phyloP scores from a whole-genome alignment of 2,329 filamentous ascomycete species.

The Colletotrichum musicola region DNA sequence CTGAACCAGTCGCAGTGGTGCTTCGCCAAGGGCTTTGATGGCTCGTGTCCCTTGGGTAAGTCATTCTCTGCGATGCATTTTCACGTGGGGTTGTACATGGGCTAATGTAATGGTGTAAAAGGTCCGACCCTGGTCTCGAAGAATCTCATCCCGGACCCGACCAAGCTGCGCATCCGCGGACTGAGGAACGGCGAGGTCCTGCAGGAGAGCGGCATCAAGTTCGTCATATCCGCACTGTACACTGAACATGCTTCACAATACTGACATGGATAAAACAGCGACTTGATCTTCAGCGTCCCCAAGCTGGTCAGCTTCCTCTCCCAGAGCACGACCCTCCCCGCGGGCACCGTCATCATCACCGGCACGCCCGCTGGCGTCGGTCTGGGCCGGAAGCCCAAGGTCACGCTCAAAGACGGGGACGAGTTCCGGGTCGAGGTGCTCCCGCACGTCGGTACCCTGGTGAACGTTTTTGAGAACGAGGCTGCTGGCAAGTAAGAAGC shows the following conservation, averaged over 20 bases:
- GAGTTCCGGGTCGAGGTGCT: constrained; percentile 59
- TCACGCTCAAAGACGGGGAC: constrained; percentile 53
- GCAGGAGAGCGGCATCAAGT: constrained; percentile 56
- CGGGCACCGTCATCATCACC: constrained; percentile 58
- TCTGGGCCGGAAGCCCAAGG: constrained; percentile 52
- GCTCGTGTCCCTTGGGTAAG: constrained; percentile 60
- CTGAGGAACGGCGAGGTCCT: constrained; percentile 64
- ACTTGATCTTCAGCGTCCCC: constrained; percentile 66
- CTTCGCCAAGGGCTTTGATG: constrained; percentile 70
- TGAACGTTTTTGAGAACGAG: constrained; percentile 45
- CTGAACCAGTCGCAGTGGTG: constrained; percentile 67
- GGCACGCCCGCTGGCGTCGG: constrained; percentile 59
- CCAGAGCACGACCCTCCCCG: constrained; percentile 56
- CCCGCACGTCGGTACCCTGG: constrained; percentile 57
- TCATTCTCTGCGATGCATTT: neutral
- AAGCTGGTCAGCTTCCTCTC: constrained; percentile 58
- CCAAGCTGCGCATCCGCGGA: constrained; percentile 55
- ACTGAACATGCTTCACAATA: constrained; percentile 48
- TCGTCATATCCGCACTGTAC: constrained; percentile 27
- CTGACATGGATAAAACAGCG: constrained; percentile 51
- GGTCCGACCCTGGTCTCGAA: constrained; percentile 64
- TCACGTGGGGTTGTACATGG: neutral
- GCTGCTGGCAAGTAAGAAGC: no score
- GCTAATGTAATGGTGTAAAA: neutral
- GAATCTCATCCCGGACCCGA: constrained; percentile 55